These are phyloP conservation scores for Exophiala aquamarina DNA, from an alignment of 2,329 filamentous ascomycete species.

Conservation along the genomic window DNA sequence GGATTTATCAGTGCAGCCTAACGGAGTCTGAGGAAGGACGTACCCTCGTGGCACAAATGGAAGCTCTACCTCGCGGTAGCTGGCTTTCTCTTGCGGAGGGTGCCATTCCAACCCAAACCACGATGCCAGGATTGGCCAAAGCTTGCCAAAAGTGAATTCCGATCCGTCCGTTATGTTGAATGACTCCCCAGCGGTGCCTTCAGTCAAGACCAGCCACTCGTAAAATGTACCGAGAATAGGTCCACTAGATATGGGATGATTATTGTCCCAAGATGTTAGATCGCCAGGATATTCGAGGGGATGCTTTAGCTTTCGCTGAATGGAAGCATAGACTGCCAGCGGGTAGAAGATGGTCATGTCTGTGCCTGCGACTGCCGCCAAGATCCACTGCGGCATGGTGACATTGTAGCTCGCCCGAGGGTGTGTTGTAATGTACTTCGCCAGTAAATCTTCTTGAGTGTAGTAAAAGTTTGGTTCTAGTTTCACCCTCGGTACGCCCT, in stretches of 20 bases:
- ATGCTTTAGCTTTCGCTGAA: conserved; percentile 11
- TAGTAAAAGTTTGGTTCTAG: conserved; percentile 57
- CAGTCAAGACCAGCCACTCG: conserved; percentile 32
- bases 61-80: conserved; percentile 12
- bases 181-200: conserved; percentile 27
- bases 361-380: conserved; percentile 33
- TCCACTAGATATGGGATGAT: conserved; percentile 11
- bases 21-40: conserved; percentile 4
- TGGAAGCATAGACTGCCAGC: conserved; percentile 14
- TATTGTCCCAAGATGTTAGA: conserved; percentile 13
- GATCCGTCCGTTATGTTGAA: conserved; percentile 33
- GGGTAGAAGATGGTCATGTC: conserved; percentile 21
- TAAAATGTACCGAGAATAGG: conserved; percentile 19
- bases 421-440: conserved; percentile 38
- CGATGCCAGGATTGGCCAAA: conserved; percentile 30
- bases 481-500: conserved; percentile 44
- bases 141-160: conserved; percentile 28
- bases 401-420: conserved; percentile 45
- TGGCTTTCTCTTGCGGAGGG: conserved; percentile 1
- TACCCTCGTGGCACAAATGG: conserved; percentile 17
- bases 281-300: conserved; percentile 13
- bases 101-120: conserved; percentile 30
- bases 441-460: conserved; percentile 51
- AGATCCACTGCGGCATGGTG: conserved; percentile 48
- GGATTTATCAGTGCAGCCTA: background rate